phyloP scores from a whole-genome alignment of 345 rosid species.

The Cardamine resedifolia region DNA sequence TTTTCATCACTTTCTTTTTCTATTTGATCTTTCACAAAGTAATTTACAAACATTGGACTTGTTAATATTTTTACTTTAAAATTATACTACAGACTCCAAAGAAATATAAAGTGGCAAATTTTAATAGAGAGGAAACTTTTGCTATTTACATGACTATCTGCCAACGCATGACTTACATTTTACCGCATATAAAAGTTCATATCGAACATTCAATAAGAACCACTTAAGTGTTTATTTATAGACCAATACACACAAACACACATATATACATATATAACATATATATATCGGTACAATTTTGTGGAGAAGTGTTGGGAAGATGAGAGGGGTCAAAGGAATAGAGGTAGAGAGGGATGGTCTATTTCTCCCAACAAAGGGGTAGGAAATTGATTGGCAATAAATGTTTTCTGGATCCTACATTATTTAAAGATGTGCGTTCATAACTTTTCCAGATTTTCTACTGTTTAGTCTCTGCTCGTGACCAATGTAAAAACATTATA shows the following conservation, averaged over 20 bases:
- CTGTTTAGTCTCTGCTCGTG: slow-evolving; percentile 26
- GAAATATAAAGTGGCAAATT: neutral
- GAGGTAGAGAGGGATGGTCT: slow-evolving; percentile 35
- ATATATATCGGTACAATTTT: neutral
- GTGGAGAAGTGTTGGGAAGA: slow-evolving; percentile 30
- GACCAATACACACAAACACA: too few relatives aligned
- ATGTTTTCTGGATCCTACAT: slow-evolving; percentile 32
- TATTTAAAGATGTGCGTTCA: slow-evolving; percentile 21
- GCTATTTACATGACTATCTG: neutral
- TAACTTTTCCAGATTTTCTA: slow-evolving; percentile 16
- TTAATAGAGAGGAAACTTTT: neutral
- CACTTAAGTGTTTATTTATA: too few relatives aligned
- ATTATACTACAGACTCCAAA: neutral
- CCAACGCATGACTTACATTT: too few relatives aligned
- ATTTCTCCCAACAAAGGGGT: slow-evolving; percentile 38
- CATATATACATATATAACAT: neutral
- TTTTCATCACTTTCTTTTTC: neutral
- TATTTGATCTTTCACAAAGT: neutral
- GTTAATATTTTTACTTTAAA: neutral
- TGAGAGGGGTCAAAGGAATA: slow-evolving; percentile 22
- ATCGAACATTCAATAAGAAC: too few relatives aligned
- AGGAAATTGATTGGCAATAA: slow-evolving; percentile 39
- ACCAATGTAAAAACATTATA: slow-evolving; percentile 5
- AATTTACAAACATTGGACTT: neutral
- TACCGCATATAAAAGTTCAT: too few relatives aligned